Evolutionary conservation across 768 basidiomycete species (phyloP).

Genomic region (Kwoniella pini): DNA sequence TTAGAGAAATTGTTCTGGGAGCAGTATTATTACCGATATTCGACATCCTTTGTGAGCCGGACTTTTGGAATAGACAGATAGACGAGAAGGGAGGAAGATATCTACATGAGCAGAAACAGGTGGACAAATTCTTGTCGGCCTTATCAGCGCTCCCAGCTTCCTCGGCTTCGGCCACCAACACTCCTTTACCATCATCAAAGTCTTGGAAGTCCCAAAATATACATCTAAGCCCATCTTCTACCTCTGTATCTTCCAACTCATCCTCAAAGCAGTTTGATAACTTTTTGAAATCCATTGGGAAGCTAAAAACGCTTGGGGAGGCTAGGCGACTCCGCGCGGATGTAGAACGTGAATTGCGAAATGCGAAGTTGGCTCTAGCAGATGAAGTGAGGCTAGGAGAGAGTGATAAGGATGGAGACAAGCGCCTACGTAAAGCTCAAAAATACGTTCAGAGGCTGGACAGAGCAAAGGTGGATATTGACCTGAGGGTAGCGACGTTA

Average conservation of each 20-base stretch:
- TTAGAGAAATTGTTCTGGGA: slow-evolving; percentile 79
- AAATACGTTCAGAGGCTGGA: slow-evolving; percentile 83
- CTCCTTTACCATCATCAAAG: slow-evolving; percentile 11
- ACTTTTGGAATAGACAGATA: slow-evolving; percentile 93
- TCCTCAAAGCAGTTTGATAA: slow-evolving; percentile 77
- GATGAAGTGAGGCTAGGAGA: slow-evolving; percentile 10
- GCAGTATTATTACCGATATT: slow-evolving; percentile 80
- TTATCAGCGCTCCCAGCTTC: slow-evolving; percentile 31
- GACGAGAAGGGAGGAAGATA: slow-evolving; percentile 76
- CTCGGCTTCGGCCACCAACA: slow-evolving; percentile 9
- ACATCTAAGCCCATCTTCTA: neutral
- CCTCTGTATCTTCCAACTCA: slow-evolving; percentile 29
- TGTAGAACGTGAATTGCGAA: slow-evolving; percentile 83
- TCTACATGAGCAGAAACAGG: slow-evolving; percentile 65
- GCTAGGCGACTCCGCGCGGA: slow-evolving; percentile 89
- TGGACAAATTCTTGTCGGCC: slow-evolving; percentile 45
- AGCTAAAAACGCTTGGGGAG: slow-evolving; percentile 79
- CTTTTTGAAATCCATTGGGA: slow-evolving; percentile 80
- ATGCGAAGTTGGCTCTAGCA: slow-evolving; percentile 62
- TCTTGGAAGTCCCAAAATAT: slow-evolving; percentile 6
- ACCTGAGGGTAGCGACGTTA: slow-evolving; percentile 77
- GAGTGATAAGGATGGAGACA: slow-evolving; percentile 83
- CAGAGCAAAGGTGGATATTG: slow-evolving; percentile 82
- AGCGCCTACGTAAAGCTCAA: slow-evolving; percentile 79
- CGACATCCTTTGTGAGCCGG: slow-evolving; percentile 91